Base-by-base conservation (phyloP, 176 grass and related monocot species). In the Avena sativa region DNA sequence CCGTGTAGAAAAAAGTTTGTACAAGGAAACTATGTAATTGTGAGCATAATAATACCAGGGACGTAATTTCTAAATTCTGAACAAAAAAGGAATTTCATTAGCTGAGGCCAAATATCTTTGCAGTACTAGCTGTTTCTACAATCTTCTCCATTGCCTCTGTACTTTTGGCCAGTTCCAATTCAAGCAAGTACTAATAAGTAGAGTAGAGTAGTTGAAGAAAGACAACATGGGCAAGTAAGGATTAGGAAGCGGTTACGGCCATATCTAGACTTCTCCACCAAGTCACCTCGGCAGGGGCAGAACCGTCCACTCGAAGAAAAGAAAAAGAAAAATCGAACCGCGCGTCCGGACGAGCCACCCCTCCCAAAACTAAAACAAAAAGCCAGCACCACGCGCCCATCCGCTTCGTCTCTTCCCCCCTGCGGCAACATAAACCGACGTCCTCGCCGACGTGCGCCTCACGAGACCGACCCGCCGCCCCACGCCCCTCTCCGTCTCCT, bases 201-300 rank as follows among this genome's bases (percentile, higher is more conserved):
- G 32, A 34, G 32, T 3, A 32, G 46, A 32, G 46, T 15, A 30
- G 34, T 55, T 67, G 21, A 34, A 20, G 38, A 28, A 47, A 28
- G 16, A 6, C 12, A 15, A 61, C 47, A 43, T 19, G 47, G 8
- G 11, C 56, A 83, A 62, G 1, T 67, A 30, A 14, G 23, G 34
- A 56, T 38, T 76, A 78, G 17, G 51, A 80, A 76, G 32, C 52
- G 16, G 50, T 61, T 88, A 46, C 8, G 20, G 76, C 75, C 14
- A 51, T 83, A 52, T 87, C 72, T 47, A 90, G 76, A 93, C 91
- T 87, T 90, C 76, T n/a, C 81, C 58, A 60, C 68, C 84, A 94
- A 64, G 84, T 72, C 63, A 83, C 51, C 85, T 66, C 66, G 7
- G 17, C 66, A 80, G 57, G 79, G 52, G 75, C 77, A 88, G 40